Percentiles rank a stretch among this genome's conserved stretches.
Evolutionary conservation across 2,329 filamentous ascomycete species (phyloP).

Genomic region (Emergomyces orientalis): DNA sequence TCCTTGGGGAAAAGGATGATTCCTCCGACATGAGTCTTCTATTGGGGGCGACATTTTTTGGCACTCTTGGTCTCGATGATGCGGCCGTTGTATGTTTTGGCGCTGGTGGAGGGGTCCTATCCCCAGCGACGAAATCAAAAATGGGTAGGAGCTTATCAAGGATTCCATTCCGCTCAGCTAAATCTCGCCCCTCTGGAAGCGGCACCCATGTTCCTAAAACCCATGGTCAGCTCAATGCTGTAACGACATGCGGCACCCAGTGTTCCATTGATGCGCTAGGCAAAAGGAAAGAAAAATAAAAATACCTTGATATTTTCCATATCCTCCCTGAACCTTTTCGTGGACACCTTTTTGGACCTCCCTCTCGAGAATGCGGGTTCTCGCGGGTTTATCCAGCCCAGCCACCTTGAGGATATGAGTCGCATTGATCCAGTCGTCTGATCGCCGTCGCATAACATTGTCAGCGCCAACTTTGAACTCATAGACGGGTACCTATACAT

Average conservation of each 20-base stretch:
- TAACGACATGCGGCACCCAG: neutral
- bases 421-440: conserved; percentile 98
- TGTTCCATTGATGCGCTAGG: neutral
- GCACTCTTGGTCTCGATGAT: conserved; percentile 67
- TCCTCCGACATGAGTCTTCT: conserved; percentile 8
- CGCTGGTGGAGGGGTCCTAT: conserved; percentile 81
- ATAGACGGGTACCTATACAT: conserved; percentile 74
- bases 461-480: conserved; percentile 81
- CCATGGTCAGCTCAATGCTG: conserved; percentile 1
- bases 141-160: conserved; percentile 75
- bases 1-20: conserved; percentile 9
- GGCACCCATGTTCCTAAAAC: conserved; percentile 85
- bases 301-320: conserved; percentile 92
- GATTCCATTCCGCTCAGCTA: conserved; percentile 80
- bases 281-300: conserved; percentile 13
- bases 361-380: conserved; percentile 88
- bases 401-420: conserved; percentile 97
- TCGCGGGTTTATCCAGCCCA: conserved; percentile 90
- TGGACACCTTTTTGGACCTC: conserved; percentile 95
- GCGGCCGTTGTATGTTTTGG: conserved; percentile 71
- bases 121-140: conserved; percentile 79
- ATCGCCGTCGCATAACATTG: conserved; percentile 91
- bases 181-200: conserved; percentile 64
- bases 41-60: conserved; percentile 46
- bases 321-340: conserved; percentile 96